Percentiles rank a stretch among this genome's conserved stretches.
Evolutionary conservation across 2,329 filamentous ascomycete species (phyloP).

Genomic region (Teratosphaeria epicoccoides): DNA sequence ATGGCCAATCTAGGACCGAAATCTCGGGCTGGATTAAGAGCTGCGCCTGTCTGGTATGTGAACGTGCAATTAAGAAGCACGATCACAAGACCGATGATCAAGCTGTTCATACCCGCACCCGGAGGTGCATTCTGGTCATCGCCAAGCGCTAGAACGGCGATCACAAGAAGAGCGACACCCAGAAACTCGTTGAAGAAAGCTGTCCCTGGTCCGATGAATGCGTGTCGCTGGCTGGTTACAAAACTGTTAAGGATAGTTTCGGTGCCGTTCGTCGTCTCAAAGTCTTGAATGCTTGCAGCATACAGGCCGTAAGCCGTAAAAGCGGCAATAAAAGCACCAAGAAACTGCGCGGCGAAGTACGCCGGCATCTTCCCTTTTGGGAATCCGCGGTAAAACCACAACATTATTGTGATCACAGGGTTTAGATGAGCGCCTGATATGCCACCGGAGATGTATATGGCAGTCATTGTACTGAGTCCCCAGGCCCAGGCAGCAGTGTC

Average conservation of each 20-base stretch:
- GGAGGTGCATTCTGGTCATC: constrained; percentile 24
- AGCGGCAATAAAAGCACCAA: constrained; percentile 42
- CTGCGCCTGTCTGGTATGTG: constrained; percentile 38
- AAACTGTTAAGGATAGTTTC: constrained; percentile 31
- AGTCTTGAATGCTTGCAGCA: constrained; percentile 27
- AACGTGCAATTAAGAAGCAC: constrained; percentile 30
- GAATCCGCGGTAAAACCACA: constrained; percentile 40
- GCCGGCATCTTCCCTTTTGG: constrained; percentile 41
- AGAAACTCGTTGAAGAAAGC: constrained; percentile 42
- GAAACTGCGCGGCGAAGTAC: constrained; percentile 43
- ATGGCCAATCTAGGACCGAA: constrained; percentile 40
- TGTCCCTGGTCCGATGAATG: constrained; percentile 33
- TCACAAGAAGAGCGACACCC: constrained; percentile 32
- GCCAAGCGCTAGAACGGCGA: constrained; percentile 31
- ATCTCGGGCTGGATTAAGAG: constrained; percentile 41
- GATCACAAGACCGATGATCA: constrained; percentile 38
- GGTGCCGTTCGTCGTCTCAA: constrained; percentile 14
- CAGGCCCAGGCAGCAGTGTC: constrained; percentile 34
- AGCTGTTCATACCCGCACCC: constrained; percentile 42
- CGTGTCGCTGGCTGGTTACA: constrained; percentile 34
- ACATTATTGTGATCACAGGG: constrained; percentile 34
- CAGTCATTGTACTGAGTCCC: constrained; percentile 45
- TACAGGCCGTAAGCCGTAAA: constrained; percentile 38
- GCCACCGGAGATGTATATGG: constrained; percentile 33
- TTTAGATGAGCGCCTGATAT: constrained; percentile 41